A percentile compares a stretch with the other conserved stretches of the same genome.
phyloP scores from a whole-genome alignment of 306 rosid genomes.

The Comarum palustre region DNA sequence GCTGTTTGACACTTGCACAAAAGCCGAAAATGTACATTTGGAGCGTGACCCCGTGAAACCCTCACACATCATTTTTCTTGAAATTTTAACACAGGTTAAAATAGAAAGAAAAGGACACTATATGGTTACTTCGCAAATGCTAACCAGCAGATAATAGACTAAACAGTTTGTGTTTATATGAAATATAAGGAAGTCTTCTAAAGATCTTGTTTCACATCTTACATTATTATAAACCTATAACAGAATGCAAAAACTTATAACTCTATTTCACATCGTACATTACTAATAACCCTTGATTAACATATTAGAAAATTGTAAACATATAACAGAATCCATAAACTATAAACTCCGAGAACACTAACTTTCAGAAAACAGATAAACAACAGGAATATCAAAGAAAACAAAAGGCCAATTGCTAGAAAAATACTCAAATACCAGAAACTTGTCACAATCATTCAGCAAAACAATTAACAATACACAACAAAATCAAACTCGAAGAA shows the following conservation, averaged over 20 bases:
- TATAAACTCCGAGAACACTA: no score
- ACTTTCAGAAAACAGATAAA: no score
- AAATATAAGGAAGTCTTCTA: not conserved
- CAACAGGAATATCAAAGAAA: no score
- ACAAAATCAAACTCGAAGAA: not conserved
- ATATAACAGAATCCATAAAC: no score
- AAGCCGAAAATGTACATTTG: not conserved
- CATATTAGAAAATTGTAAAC: no score
- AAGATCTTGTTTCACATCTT: not conserved
- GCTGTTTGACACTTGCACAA: not conserved
- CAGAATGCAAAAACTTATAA: no score
- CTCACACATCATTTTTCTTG: not conserved
- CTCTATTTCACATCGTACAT: no score
- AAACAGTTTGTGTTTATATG: not conserved
- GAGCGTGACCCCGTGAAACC: no score
- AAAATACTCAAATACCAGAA: not conserved
- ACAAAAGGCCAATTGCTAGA: not conserved
- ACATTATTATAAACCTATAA: no score
- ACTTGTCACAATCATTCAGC: not conserved
- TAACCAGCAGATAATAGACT: not conserved
- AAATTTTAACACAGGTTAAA: not conserved
- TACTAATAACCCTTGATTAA: no score
- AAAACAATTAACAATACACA: not conserved
- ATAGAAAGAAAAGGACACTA: not conserved
- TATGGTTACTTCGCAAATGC: not conserved